phyloP scores from a whole-genome alignment of 139 green algal genomes.

The Spirogloea muscicola region DNA sequence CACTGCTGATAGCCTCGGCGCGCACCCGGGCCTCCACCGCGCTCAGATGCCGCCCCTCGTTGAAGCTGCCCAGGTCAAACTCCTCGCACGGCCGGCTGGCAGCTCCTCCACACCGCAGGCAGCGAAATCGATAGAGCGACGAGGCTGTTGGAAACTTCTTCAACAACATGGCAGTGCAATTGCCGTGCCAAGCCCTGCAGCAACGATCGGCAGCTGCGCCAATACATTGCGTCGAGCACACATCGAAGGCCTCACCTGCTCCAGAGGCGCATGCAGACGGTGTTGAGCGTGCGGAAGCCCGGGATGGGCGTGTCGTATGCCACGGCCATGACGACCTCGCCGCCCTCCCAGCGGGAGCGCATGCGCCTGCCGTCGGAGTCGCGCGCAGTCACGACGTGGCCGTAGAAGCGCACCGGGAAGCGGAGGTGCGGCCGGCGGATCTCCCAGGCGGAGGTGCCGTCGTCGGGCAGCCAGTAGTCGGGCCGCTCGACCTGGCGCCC shows the following conservation, averaged over 20 bases:
- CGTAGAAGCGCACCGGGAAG: slow-evolving; percentile 89
- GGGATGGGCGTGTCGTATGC: slow-evolving; percentile 98
- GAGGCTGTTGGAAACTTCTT: too few species aligned
- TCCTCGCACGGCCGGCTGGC: slow-evolving; percentile 21
- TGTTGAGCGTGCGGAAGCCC: slow-evolving; percentile 94
- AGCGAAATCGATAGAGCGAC: too few species aligned
- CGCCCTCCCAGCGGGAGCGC: slow-evolving; percentile 90
- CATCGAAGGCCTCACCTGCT: slow-evolving; percentile 8
- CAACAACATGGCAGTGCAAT: too few species aligned
- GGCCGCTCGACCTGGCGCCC: slow-evolving; percentile 93
- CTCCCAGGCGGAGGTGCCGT: slow-evolving; percentile 94
- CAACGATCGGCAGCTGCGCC: too few species aligned
- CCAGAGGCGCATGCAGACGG: slow-evolving; percentile 98
- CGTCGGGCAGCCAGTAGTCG: slow-evolving; percentile 89
- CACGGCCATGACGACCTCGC: slow-evolving; percentile 85
- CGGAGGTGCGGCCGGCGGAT: slow-evolving; percentile 78
- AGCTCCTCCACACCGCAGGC: too few species aligned
- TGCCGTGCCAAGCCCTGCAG: too few species aligned
- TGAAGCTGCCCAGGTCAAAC: slow-evolving; percentile 97
- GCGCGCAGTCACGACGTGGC: slow-evolving; percentile 71
- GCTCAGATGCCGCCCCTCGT: slow-evolving; percentile 82
- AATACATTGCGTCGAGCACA: too few species aligned
- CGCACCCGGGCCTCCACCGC: slow-evolving; percentile 71
- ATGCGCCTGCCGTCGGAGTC: slow-evolving; percentile 49
- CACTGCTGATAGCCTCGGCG: slow-evolving; percentile 86